Percentiles rank a stretch among this genome's conserved stretches.
Evolutionary conservation across 352 stramenopile species (phyloP).

Genomic region (Globisporangium camurandrum): DNA sequence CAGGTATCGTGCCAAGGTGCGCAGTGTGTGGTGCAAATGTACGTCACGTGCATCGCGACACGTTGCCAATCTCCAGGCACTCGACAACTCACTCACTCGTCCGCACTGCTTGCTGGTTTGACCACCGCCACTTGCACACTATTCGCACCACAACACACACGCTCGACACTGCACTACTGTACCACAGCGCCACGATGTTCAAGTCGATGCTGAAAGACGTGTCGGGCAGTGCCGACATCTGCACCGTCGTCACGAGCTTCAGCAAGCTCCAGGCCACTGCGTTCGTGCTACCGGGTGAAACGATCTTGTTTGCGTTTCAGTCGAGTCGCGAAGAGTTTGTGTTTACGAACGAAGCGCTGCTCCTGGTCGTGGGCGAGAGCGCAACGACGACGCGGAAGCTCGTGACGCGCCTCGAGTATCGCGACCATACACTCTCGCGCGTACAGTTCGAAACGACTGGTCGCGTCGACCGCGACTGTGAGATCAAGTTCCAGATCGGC

Average conservation of each 20-base stretch:
- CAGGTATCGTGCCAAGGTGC: too few relatives aligned
- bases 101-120: too few relatives aligned
- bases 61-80: too few relatives aligned
- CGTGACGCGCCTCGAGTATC: slow-evolving; percentile 32
- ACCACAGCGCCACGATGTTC: slow-evolving; percentile 20
- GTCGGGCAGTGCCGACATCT: slow-evolving; percentile 44
- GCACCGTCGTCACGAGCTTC: slow-evolving; percentile 32
- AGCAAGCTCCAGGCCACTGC: slow-evolving; percentile 26
- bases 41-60: too few relatives aligned
- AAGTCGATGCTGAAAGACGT: slow-evolving; percentile 44
- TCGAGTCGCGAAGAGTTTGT: slow-evolving; percentile 53
- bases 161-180: too few relatives aligned
- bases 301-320: slow-evolving; percentile 42
- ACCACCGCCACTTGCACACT: not conserved
- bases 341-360: slow-evolving; percentile 57
- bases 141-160: too few relatives aligned
- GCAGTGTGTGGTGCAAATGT: too few relatives aligned
- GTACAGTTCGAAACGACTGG: slow-evolving; percentile 51
- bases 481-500: slow-evolving; percentile 57
- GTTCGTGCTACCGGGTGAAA: slow-evolving; percentile 47
- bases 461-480: slow-evolving; percentile 47
- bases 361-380: slow-evolving; percentile 26
- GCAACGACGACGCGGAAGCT: slow-evolving; percentile 46
- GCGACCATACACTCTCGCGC: slow-evolving; percentile 19
- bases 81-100: too few relatives aligned